phyloP scores from a whole-genome alignment of 2,329 filamentous ascomycete species.

The Xylariaceae sp. region DNA sequence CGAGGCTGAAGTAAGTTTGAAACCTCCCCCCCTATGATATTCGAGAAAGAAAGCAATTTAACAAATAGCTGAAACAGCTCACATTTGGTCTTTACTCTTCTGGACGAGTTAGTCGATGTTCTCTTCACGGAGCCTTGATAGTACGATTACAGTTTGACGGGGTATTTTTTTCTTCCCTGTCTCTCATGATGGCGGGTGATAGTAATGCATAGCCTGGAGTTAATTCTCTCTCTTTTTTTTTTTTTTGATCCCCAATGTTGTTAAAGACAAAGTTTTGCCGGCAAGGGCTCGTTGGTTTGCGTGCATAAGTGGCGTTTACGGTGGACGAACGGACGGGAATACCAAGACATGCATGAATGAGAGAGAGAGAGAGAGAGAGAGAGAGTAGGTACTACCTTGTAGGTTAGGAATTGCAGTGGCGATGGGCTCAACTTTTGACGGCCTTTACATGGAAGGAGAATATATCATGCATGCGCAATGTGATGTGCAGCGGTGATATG shows the following conservation, averaged over 20 bases:
- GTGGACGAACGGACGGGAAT: too few relatives aligned
- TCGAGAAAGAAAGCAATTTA: slow-evolving; percentile 4
- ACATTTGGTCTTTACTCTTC: slow-evolving; percentile 63
- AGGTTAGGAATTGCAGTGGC: too few relatives aligned
- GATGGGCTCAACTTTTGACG: too few relatives aligned
- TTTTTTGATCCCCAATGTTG: too few relatives aligned
- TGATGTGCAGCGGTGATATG: too few relatives aligned
- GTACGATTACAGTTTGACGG: slow-evolving; percentile 1
- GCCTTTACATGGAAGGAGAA: too few relatives aligned
- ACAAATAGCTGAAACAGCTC: slow-evolving; percentile 42
- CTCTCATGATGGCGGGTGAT: not conserved
- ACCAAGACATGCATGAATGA: too few relatives aligned
- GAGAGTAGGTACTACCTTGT: too few relatives aligned
- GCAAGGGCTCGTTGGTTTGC: not conserved
- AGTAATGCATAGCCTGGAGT: too few relatives aligned
- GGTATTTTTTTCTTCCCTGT: not conserved
- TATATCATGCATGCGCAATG: not conserved
- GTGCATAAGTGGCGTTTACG: not conserved
- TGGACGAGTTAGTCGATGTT: slow-evolving; percentile 64
- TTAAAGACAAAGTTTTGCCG: not conserved
- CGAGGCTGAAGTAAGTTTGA: slow-evolving; percentile 72
- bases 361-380: too few relatives aligned
- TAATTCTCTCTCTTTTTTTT: too few relatives aligned
- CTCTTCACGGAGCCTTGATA: slow-evolving; percentile 47
- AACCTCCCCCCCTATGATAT: not conserved